Base-by-base conservation (phyloP, 768 basidiomycete species). In the Lentinula sp. region DNA sequence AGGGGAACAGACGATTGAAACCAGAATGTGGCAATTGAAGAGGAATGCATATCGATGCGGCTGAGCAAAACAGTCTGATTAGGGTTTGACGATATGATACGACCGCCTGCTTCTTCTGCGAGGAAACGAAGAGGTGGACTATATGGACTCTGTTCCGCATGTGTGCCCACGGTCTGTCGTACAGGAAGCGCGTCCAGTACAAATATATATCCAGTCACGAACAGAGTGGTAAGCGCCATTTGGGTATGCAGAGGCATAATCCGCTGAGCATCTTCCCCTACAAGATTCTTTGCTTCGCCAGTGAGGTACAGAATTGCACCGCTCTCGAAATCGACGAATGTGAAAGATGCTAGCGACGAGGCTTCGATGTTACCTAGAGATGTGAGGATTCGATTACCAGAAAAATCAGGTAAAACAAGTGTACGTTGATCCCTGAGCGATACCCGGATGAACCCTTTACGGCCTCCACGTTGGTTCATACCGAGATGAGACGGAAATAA, bases 261-360 rank as follows among this genome's bases (percentile, higher is more conserved):
- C 4, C 66, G 64, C 41, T 76, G 77, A 8, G 86, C 83, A 0
- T 76, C 79, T 0, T 61, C 55, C 8, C 82, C 85, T 28, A 81
- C 72, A 18, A 81, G 68, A 50, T 80, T 85, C 39, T 70, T 68
- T 3, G 85, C 86, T 10, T 67, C 68, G 2, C 86, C 86, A 2
- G 87, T 87, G 36, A 88, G 68, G 64, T 89, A 89, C 5, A 88
- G 75, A 12, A 87, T 75, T 36, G 81, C 72, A 3, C 87, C 86
- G 0, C 75, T 77, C 10, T 71, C 70, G 65, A 83, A 87, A 18
- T 76, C 77, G 6, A 83, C 68, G 61, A 87, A 80, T n/a, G 83
- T 82, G 13, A 87, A 72, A 0, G 80, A 81, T 4, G 86, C 86
- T 1, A 82, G 66, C 4, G 82, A 81, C 0, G 82, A 85, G 20